Evolutionary conservation across 495 filamentous ascomycete genomes (phyloP).

Genomic region (Penicillium cinerascens): DNA sequence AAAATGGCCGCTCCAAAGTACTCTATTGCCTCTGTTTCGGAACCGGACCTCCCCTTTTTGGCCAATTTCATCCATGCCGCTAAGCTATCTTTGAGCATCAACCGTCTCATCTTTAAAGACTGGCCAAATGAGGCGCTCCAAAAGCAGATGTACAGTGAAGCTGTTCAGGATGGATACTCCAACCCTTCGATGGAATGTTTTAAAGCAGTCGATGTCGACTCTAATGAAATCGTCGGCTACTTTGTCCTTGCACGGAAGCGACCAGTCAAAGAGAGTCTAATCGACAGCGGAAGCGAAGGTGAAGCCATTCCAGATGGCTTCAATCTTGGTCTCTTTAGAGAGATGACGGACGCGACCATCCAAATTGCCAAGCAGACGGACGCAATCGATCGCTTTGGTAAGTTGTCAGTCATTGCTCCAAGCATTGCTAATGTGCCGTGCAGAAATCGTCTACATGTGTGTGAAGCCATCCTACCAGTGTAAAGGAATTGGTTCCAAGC

Average conservation of each 20-base stretch:
- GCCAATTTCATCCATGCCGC: slow-evolving; percentile 21
- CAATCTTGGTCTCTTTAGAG: slow-evolving; percentile 9
- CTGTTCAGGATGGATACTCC: slow-evolving; percentile 5
- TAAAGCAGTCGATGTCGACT: slow-evolving; percentile 14
- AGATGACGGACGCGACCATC: slow-evolving; percentile 2
- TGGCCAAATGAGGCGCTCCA: slow-evolving; percentile 27
- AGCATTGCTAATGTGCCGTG: background rate
- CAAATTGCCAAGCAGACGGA: slow-evolving; percentile 5
- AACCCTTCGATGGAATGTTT: slow-evolving; percentile 3
- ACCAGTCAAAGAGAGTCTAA: background rate
- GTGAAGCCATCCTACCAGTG: slow-evolving; percentile 9
- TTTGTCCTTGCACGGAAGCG: slow-evolving; percentile 9
- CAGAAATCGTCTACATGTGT: slow-evolving; percentile 21
- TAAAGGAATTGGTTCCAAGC: slow-evolving; percentile 13
- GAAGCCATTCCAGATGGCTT: slow-evolving; percentile 8
- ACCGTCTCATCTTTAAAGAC: slow-evolving; percentile 27
- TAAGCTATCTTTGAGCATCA: slow-evolving; percentile 30
- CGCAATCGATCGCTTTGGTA: slow-evolving; percentile 16
- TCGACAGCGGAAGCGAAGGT: background rate
- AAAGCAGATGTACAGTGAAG: slow-evolving; percentile 9
- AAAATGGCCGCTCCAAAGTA: slow-evolving; percentile 12
- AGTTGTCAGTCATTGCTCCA: background rate
- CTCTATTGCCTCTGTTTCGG: slow-evolving; percentile 10
- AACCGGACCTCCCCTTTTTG: slow-evolving; percentile 16
- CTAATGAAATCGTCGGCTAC: slow-evolving; percentile 16